These are phyloP conservation scores for Gonapodya prolifera DNA, from an alignment of 192 early-diverging fungal genomes.

Conservation along the genomic window DNA sequence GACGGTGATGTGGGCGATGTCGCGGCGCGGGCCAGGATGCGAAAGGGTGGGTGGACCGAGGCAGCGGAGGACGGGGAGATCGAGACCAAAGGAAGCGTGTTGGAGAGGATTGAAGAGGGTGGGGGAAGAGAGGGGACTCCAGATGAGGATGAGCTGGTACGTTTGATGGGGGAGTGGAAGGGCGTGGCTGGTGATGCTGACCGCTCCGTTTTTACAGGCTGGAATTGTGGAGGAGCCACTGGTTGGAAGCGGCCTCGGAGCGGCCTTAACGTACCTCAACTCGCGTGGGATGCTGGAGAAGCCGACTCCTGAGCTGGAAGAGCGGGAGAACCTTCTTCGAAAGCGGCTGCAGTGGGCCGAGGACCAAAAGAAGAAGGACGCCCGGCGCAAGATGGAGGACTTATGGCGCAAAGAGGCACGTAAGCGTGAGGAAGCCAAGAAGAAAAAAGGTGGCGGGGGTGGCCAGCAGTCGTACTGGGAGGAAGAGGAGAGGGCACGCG, in stretches of 20 bases:
- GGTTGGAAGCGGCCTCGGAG: slow-evolving; percentile 62
- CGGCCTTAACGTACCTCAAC: slow-evolving; percentile 65
- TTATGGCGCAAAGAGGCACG: slow-evolving; percentile 63
- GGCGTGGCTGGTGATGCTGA: too few relatives aligned
- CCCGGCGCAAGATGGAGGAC: slow-evolving; percentile 33
- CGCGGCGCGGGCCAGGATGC: too few relatives aligned
- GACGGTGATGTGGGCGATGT: too few relatives aligned
- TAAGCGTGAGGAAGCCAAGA: slow-evolving; percentile 35
- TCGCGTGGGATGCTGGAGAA: slow-evolving; percentile 30
- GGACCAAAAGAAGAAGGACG: slow-evolving; percentile 49
- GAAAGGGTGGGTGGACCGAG: too few relatives aligned
- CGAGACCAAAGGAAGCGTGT: too few relatives aligned
- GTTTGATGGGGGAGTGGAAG: too few relatives aligned
- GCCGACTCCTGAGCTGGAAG: slow-evolving; percentile 49
- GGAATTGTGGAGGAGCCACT: slow-evolving; percentile 61
- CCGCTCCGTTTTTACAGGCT: too few relatives aligned
- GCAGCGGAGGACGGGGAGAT: neutral
- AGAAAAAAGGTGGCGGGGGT: slow-evolving; percentile 17
- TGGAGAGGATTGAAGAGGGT: too few relatives aligned
- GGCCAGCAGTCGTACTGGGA: neutral
- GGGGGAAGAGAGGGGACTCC: too few relatives aligned
- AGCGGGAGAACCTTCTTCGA: slow-evolving; percentile 44
- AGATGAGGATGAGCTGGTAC: too few relatives aligned
- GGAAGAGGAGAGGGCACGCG: neutral
- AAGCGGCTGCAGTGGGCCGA: slow-evolving; percentile 58